These are phyloP conservation scores for Globisporangium camurandrum DNA, from an alignment of 352 stramenopile species.

Conservation along the genomic window DNA sequence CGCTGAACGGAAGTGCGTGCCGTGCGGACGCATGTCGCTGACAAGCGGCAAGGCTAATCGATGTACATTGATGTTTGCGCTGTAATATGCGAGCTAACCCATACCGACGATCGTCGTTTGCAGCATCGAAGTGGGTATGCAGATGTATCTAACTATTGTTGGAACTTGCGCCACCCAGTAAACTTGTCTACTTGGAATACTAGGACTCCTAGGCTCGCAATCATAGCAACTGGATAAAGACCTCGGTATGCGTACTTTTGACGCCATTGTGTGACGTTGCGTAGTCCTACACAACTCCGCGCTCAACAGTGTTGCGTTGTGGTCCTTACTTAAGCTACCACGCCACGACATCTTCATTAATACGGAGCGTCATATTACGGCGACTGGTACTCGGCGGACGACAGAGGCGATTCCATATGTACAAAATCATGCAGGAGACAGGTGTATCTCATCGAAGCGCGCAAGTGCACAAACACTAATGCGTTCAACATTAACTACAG, in stretches of 20 bases:
- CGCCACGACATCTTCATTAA: not conserved
- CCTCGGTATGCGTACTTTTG: not conserved
- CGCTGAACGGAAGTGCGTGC: too few relatives aligned
- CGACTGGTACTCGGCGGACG: not conserved
- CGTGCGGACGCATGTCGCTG: too few relatives aligned
- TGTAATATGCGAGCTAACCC: too few relatives aligned
- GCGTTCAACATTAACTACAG: constrained; percentile 8
- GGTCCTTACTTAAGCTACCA: not conserved
- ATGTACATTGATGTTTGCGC: too few relatives aligned
- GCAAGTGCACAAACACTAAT: not conserved
- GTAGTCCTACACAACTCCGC: not conserved
- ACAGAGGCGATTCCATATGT: not conserved
- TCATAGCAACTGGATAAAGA: not conserved
- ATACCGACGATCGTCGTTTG: too few relatives aligned
- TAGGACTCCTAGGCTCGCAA: not conserved
- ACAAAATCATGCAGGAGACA: not conserved
- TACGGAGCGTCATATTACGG: not conserved
- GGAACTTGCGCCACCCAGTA: too few relatives aligned
- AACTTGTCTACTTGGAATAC: not conserved
- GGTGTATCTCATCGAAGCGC: not conserved
- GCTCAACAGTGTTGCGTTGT: not conserved
- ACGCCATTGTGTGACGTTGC: not conserved
- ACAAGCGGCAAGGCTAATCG: too few relatives aligned
- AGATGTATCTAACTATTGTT: too few relatives aligned
- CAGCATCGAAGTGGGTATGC: too few relatives aligned